Evolutionary conservation across 257 asterid species (phyloP), one percentile per base, ranked within the genome.

Genomic region (Solanum appendiculatum): DNA sequence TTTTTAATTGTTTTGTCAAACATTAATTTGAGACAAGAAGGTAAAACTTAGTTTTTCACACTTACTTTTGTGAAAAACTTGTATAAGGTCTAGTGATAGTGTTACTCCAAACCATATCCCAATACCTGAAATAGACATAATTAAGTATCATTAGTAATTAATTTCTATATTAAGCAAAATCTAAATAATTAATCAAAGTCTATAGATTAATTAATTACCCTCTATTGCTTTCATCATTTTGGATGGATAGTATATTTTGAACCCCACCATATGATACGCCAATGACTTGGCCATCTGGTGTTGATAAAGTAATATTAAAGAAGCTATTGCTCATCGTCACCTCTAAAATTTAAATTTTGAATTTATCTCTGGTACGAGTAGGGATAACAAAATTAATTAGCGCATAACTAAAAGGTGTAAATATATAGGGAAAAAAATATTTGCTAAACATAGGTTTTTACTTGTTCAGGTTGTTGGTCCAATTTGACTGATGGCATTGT

Each of bases 231-330:
- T 91, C 87, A 6, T 2, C 16, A 81, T 91, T 91, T 73, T 75
- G 51, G 20, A 89, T 72, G 29, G 89, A 86, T 3, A 94, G 88
- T 88, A 94, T 74, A 89, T 93, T 94, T 25, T 70, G 89, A 73
- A 93, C 86, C 82, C 94, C 96, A 80, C 87, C 88, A 63, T 92
- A 94, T 33, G 93, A 90, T 69, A 94, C 80, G 40, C 88, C 60
- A 0, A 87, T 58, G 25, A 94, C 87, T 5, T 56, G 72, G 15
- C 96, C 97, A 51, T 46, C 89, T 40, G 97, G 97, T 73, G 42
- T 83, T 0, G 93, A 86, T 68, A 94, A 77, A 6, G 90, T 90
- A 25, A 93, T 74, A 31, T 85, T 93, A 15, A 90, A 90, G 2
- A 94, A 86, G 46, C 92, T 93, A 63, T 94, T 94, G 58, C 44